A percentile compares a stretch with the other conserved stretches of the same genome.
These are phyloP conservation scores for Phyllosticta citriasiana DNA, from an alignment of 2,329 filamentous ascomycete genomes.

Conservation along the genomic window DNA sequence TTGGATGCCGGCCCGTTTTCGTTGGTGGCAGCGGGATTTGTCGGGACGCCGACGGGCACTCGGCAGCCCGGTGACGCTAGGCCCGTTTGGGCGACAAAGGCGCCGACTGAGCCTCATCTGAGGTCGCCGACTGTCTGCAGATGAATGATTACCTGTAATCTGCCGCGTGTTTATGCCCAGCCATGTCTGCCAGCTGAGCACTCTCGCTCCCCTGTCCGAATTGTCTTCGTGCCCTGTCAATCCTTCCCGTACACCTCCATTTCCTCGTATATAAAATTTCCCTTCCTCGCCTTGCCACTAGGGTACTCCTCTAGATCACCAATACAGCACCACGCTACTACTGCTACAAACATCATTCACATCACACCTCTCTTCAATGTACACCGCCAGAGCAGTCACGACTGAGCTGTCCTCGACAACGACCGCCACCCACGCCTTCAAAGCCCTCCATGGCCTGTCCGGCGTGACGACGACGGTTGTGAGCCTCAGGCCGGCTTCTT, in stretches of 20 bases:
- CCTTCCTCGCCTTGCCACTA: not conserved
- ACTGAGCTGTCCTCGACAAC: not conserved
- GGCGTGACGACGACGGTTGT: slow-evolving; percentile 7
- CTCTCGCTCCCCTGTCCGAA: not conserved
- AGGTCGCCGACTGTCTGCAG: too few species aligned
- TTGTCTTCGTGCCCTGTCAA: slow-evolving; percentile 6
- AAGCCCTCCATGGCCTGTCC: slow-evolving; percentile 17
- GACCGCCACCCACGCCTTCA: slow-evolving; percentile 12
- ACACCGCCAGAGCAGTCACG: slow-evolving; percentile 5
- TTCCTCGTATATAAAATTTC: slow-evolving; percentile 5
- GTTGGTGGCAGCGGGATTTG: too few species aligned
- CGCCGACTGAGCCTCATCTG: too few species aligned
- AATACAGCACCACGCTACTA: not conserved
- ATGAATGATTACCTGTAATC: too few species aligned
- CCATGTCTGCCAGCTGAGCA: slow-evolving; percentile 3
- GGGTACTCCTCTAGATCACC: not conserved
- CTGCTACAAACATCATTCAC: not conserved
- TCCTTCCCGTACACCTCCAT: not conserved
- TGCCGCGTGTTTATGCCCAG: not conserved
- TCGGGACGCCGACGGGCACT: too few species aligned
- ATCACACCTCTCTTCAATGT: slow-evolving; percentile 1
- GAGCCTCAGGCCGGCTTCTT: slow-evolving; percentile 15
- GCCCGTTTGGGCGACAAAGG: too few species aligned
- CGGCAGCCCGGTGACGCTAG: too few species aligned
- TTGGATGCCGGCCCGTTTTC: too few species aligned